phyloP scores from a whole-genome alignment of 164 flowering plant genomes.

The Tinospora cordifolia region DNA sequence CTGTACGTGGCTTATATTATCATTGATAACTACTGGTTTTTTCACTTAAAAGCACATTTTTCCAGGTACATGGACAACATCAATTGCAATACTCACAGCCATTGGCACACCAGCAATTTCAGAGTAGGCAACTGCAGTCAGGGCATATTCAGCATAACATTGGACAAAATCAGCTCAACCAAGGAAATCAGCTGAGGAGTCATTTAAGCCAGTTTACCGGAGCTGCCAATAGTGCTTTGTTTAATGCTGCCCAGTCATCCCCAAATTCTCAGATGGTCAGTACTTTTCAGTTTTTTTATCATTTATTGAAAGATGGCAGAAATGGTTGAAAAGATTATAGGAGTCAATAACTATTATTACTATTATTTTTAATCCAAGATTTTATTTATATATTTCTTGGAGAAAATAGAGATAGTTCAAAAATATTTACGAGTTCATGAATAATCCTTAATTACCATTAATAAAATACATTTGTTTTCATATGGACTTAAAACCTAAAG shows the following conservation, averaged over 20 bases:
- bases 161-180: conserved; percentile 73
- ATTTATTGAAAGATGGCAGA: not conserved
- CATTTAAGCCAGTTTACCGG: conserved; percentile 72
- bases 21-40: not conserved
- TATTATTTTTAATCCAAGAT: not conserved
- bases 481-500: not conserved
- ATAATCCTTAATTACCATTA: not conserved
- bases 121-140: conserved; percentile 64
- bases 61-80: conserved; percentile 66
- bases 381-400: not conserved
- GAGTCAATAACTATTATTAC: not conserved
- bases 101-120: conserved; percentile 73
- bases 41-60: conserved; percentile 4
- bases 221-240: conserved; percentile 66
- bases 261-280: conserved; percentile 78
- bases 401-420: not conserved
- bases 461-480: not conserved
- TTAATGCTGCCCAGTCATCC: conserved; percentile 73
- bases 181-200: conserved; percentile 73
- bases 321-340: not conserved
- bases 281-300: conserved; percentile 7
- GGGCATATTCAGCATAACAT: conserved; percentile 68
- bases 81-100: conserved; percentile 84
- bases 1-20: not conserved
- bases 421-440: not conserved